Percentiles rank a stretch among this genome's conserved stretches.
These are phyloP conservation scores for Penicillium vulpinum DNA, from an alignment of 2,329 filamentous ascomycete species.

Conservation along the genomic window DNA sequence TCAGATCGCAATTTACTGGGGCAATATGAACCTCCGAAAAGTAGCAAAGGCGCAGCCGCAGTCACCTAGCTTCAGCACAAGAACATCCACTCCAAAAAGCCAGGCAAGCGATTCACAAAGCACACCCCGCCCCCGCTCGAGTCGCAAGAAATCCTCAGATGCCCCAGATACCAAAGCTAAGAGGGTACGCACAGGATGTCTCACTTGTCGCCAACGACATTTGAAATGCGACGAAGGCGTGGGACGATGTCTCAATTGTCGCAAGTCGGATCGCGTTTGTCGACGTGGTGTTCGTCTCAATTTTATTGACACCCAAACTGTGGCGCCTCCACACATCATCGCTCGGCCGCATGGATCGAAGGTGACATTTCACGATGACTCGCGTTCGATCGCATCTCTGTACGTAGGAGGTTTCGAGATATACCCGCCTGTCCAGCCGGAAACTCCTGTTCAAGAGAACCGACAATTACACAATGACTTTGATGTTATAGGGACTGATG, in stretches of 20 bases:
- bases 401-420: constrained; percentile 76
- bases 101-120: constrained; percentile 19
- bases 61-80: constrained; percentile 10
- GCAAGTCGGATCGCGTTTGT: constrained; percentile 81
- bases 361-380: constrained; percentile 86
- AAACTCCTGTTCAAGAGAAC: constrained; percentile 27
- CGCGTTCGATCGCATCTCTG: constrained; percentile 83
- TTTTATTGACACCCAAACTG: constrained; percentile 81
- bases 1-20: neutral
- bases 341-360: constrained; percentile 64
- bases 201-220: constrained; percentile 87
- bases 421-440: constrained; percentile 62
- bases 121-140: constrained; percentile 12
- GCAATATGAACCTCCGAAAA: constrained; percentile 22
- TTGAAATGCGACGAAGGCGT: constrained; percentile 83
- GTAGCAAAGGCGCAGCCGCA: constrained; percentile 15
- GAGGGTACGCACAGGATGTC: constrained; percentile 82
- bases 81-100: constrained; percentile 17
- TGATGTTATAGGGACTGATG: constrained; percentile 33
- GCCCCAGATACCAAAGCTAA: constrained; percentile 63
- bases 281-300: constrained; percentile 84
- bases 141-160: constrained; percentile 26
- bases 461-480: constrained; percentile 24
- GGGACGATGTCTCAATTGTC: constrained; percentile 72
- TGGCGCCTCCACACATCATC: constrained; percentile 62